These are phyloP conservation scores for Yamadazyma dendronema DNA, from an alignment of 1,139 yeast genomes.

Conservation along the genomic window DNA sequence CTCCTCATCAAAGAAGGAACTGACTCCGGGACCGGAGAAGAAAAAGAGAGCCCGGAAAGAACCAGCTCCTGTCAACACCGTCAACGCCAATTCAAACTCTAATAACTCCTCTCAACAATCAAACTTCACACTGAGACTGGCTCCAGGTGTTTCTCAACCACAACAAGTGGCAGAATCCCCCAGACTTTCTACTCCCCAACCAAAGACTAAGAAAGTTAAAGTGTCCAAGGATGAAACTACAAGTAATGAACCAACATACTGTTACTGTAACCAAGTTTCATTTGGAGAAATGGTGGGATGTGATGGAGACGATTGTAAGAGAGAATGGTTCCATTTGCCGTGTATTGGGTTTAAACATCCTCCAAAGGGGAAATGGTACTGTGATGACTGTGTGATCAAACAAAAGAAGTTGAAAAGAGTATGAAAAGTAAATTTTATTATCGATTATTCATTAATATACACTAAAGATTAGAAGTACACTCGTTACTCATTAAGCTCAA, in stretches of 20 bases:
- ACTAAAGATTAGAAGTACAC: not conserved
- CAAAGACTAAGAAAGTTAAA: constrained; percentile 27
- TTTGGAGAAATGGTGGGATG: constrained; percentile 99
- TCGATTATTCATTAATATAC: not conserved
- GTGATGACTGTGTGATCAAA: constrained; percentile 74
- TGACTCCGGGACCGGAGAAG: constrained; percentile 18
- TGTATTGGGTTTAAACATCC: constrained; percentile 89
- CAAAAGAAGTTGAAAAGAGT: constrained; percentile 30
- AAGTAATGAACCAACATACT: constrained; percentile 74
- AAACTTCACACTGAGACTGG: not conserved
- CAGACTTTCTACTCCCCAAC: constrained; percentile 21
- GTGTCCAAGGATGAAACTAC: constrained; percentile 26
- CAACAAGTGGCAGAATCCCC: constrained; percentile 13
- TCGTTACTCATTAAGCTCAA: not conserved
- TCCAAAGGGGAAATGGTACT: constrained; percentile 96
- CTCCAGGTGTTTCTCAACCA: not conserved
- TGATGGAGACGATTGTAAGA: constrained; percentile 88
- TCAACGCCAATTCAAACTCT: not conserved
- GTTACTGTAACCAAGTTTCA: constrained; percentile 94
- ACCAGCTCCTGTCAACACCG: constrained; percentile 3
- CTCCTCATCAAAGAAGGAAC: constrained; percentile 9
- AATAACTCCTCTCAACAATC: not conserved
- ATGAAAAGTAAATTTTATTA: not conserved
- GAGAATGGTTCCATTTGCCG: constrained; percentile 97
- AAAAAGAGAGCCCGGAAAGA: constrained; percentile 25